These are phyloP conservation scores for Yarrowia sp. DNA, from an alignment of 805 yeast genomes.

Conservation along the genomic window DNA sequence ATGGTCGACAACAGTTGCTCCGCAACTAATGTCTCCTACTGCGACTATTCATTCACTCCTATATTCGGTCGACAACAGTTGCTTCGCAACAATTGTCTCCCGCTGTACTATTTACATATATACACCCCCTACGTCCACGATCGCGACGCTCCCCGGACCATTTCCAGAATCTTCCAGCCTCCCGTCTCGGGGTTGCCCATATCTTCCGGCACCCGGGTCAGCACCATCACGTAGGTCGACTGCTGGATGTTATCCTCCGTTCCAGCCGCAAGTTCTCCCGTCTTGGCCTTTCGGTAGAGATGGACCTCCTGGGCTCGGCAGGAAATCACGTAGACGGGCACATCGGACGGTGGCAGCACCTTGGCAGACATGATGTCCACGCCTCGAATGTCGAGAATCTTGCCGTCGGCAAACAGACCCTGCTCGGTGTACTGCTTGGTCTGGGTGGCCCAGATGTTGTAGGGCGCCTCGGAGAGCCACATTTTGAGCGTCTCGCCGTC, in stretches of 20 bases:
- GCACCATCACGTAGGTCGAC: slow-evolving; percentile 95
- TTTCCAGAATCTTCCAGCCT: slow-evolving; percentile 96
- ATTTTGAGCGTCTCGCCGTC: slow-evolving; percentile 80
- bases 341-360: slow-evolving; percentile 85
- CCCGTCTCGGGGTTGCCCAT: slow-evolving; percentile 89
- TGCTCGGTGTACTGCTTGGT: slow-evolving; percentile 92
- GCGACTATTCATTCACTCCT: no score
- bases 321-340: slow-evolving; percentile 90
- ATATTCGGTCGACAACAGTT: no score
- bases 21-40: no score
- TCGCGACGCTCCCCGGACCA: slow-evolving; percentile 92
- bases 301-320: slow-evolving; percentile 97
- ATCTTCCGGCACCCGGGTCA: slow-evolving; percentile 91
- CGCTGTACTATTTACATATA: slow-evolving; percentile 26
- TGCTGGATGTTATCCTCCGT: slow-evolving; percentile 89
- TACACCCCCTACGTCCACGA: slow-evolving; percentile 60
- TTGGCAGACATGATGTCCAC: slow-evolving; percentile 91
- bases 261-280: slow-evolving; percentile 96
- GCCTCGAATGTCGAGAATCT: slow-evolving; percentile 91
- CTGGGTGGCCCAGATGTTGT: slow-evolving; percentile 89
- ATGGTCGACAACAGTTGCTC: no score
- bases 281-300: slow-evolving; percentile 83
- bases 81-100: no score
- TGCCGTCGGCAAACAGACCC: slow-evolving; percentile 88
- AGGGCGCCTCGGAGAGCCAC: slow-evolving; percentile 98